Base-by-base conservation (phyloP, 2,329 filamentous ascomycete genomes). In the Fusarium sp. region DNA sequence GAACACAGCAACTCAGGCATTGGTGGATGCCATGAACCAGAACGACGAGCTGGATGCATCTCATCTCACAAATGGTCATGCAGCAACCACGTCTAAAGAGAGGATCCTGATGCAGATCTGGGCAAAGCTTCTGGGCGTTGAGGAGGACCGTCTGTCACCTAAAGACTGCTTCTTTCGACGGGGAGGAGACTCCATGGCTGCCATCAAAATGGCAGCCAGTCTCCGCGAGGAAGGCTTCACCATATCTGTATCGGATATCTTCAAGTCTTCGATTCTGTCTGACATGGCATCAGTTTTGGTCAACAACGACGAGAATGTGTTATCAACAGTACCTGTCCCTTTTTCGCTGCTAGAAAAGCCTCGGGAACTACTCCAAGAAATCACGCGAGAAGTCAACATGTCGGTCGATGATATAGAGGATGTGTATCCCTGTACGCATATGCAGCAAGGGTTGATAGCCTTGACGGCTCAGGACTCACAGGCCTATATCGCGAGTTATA, bases 361-460 rank as follows among this genome's bases (percentile, higher is more conserved):
- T 1, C 7, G 27, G 3, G 15, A 23, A 2, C 25, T 17, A 3
- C 6, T 51, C 3, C n/a, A 4, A 2, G 22, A 9, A 4, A 35
- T 56, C 6, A 4, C 1, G 1, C 9, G 7, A 20, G 53, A 25
- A 7, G 2, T 27, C 14, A 20, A 27, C 3, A 7, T 56, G 22
- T 27, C 4, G 6, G 5, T 43, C 15, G n/a, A 43, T 7, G 17
- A 51, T 1, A 35, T 56, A 4, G 46, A 56, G 14, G 53, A 56
- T 27, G 53, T 20, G 2, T 56, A 56, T 15, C 46, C 53, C 2
- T 35, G 46, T 10, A 56, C 53, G 6, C 53, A 56, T 3, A 56
- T 56, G n/a, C 53, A 56, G 22, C 46, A 56, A 13, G 53, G 53
- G 3, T 7, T 56, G 14, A 19, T 56, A 10, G 53, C 53, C 3